Evolutionary conservation across 257 asterid species (phyloP), one percentile per base, ranked within the genome.

Genomic region (Penstemon davidsonii): DNA sequence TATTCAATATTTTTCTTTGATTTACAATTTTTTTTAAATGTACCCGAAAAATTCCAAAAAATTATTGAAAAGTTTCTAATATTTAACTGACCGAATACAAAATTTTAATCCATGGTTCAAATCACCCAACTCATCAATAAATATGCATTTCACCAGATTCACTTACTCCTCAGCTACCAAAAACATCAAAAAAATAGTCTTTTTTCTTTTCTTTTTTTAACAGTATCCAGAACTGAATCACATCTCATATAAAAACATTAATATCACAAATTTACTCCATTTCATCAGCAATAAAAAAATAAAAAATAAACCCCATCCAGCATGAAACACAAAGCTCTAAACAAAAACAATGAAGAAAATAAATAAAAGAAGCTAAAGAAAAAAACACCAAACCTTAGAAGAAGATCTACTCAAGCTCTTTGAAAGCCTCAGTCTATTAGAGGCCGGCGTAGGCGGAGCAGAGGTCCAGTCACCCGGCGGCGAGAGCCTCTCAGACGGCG

Each of bases 391-490:
- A 58, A 90, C 97, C 97, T 86, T 88, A 41, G 99, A 88, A 66
- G 83, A 80, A 82, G 97, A 90, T 84, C 90, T 84, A 71, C 86
- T 83, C 75, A 90, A 85, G 83, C 99, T 90, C 79, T 83, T 90
- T 55, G 95, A 88, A 44, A 88, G 74, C 82, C 80, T 88, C 67
- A 85, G 78, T 68, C 64, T 84, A 62, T 59, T 77, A 3, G 96
- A 83, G 53, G 70, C 76, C 2, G 90, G 87, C 8, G 93, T 75
- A 3, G 89, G 64, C 69, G 93, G 88, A 69, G 84, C 77, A 19
- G 88, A 63, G 4, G 80, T 72, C 85, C 83, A 88, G 67, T 87
- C 89, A 13, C 73, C 79, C 50, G 71, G 85, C 76, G 92, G 91
- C 8, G 70, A 86, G 59, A 68, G 84, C 57, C 90, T 60, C 74